Percentiles rank a stretch among this genome's conserved stretches.
Conservation (phyloP, 352 stramenopile genomes). For the Pythium brassicae region DNA sequence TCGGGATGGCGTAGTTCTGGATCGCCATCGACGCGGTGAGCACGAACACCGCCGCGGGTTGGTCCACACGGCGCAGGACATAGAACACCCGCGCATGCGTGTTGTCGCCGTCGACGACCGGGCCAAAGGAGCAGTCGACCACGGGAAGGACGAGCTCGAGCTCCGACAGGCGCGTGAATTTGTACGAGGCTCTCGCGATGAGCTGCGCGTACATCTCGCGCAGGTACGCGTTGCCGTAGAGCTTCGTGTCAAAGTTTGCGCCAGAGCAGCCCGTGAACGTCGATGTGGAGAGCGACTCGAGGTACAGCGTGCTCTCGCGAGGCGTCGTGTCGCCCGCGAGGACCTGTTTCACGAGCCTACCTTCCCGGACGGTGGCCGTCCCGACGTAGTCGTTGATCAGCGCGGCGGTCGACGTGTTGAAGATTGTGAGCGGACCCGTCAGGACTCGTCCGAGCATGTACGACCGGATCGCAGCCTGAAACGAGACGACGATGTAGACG, state of each 20-base stretch:
- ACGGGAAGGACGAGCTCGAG: constrained; percentile 7
- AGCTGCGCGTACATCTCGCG: constrained; percentile 20
- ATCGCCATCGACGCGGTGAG: constrained; percentile 21
- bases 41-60: constrained; percentile 18
- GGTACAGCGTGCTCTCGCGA: constrained; percentile 24
- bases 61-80: constrained; percentile 14
- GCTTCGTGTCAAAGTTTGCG: constrained; percentile 2
- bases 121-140: constrained; percentile 9
- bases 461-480: no score
- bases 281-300: constrained; percentile 16
- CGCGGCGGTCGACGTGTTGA: no score
- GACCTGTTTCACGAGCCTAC: constrained; percentile 19
- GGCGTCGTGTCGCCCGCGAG: constrained; percentile 23
- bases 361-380: constrained; percentile 22
- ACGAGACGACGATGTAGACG: no score
- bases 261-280: constrained; percentile 18
- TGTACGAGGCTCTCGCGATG: constrained; percentile 15
- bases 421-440: no score
- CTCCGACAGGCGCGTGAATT: constrained; percentile 12
- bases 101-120: background rate
- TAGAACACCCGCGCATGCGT: constrained; percentile 18
- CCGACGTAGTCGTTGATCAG: constrained; percentile 29
- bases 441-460: no score
- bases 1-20: constrained; percentile 6
- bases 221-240: constrained; percentile 31